These are phyloP conservation scores for Somion occarium DNA, from an alignment of 1,284 basidiomycete genomes.

Conservation along the genomic window DNA sequence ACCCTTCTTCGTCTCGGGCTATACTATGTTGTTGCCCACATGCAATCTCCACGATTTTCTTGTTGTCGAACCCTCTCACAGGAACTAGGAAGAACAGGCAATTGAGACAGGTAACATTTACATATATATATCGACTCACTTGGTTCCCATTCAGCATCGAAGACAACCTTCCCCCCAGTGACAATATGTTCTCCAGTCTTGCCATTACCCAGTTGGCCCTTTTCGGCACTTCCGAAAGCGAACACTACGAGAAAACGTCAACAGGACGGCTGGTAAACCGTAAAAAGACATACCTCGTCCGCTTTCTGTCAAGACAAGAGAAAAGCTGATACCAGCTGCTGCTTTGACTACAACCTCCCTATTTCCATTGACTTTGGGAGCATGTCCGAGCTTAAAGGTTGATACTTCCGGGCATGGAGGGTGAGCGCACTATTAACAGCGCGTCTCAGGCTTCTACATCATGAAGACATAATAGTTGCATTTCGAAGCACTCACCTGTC, in stretches of 20 bases:
- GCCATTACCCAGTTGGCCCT: conserved; percentile 91
- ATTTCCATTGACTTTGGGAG: conserved; percentile 46
- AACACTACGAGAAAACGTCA: conserved; percentile 51
- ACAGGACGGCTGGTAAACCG: background rate
- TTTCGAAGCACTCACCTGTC: conserved; percentile 54
- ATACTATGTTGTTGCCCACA: conserved; percentile 87
- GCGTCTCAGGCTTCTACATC: background rate
- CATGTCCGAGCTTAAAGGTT: conserved; percentile 61
- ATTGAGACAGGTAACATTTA: conserved; percentile 10
- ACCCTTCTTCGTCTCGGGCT: conserved; percentile 77
- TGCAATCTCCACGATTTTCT: conserved; percentile 75
- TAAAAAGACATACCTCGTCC: conserved; percentile 57
- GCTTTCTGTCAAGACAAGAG: conserved; percentile 72
- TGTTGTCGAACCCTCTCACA: conserved; percentile 68
- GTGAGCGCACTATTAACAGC: conserved; percentile 61
- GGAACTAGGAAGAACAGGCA: conserved; percentile 41
- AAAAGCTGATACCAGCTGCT: conserved; percentile 81
- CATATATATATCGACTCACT: conserved; percentile 38
- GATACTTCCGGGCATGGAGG: conserved; percentile 56
- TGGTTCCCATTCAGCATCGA: conserved; percentile 75
- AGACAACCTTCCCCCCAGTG: conserved; percentile 78
- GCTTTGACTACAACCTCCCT: conserved; percentile 69
- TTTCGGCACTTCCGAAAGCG: conserved; percentile 87
- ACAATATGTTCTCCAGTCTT: conserved; percentile 85
- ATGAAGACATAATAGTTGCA: background rate